A percentile compares a stretch with the other conserved stretches of the same genome.
Evolutionary conservation across 495 filamentous ascomycete species (phyloP).

Genomic region (Sphaerosporella brunnea): DNA sequence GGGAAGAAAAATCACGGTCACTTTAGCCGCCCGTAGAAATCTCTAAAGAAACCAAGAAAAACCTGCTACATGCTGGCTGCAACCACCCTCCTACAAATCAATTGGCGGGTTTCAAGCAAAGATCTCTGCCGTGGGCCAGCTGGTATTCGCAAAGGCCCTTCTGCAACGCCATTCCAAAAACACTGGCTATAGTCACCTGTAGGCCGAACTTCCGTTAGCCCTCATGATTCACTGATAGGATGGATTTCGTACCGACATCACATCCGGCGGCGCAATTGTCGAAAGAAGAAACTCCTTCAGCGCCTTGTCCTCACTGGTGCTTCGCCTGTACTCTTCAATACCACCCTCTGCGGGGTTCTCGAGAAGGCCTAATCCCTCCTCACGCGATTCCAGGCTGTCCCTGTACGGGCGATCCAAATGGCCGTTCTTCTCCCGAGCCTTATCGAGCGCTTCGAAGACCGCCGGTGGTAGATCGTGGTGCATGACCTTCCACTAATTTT

Average conservation of each 20-base stretch:
- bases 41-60: too few species aligned
- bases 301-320: slow-evolving; percentile 5
- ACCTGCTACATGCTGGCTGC: too few species aligned
- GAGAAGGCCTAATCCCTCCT: slow-evolving; percentile 21
- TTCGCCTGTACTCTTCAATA: background rate
- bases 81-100: too few species aligned
- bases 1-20: too few species aligned
- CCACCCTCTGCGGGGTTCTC: slow-evolving; percentile 5
- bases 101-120: background rate
- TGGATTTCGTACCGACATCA: too few species aligned
- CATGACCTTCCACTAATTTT: slow-evolving; percentile 9
- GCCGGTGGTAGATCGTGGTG: slow-evolving; percentile 4
- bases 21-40: too few species aligned
- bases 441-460: slow-evolving; percentile 9
- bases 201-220: too few species aligned
- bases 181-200: slow-evolving; percentile 5
- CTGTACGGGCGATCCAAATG: background rate
- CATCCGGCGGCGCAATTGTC: slow-evolving; percentile 10
- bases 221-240: too few species aligned
- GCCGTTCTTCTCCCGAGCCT: background rate
- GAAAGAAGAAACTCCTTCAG: slow-evolving; percentile 16
- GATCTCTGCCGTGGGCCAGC: background rate
- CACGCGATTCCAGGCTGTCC: slow-evolving; percentile 27
- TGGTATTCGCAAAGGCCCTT: background rate
- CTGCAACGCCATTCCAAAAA: slow-evolving; percentile 11